Evolutionary conservation across 129 eudicot species (phyloP).

Genomic region (Chrysanthemum seticuspe): DNA sequence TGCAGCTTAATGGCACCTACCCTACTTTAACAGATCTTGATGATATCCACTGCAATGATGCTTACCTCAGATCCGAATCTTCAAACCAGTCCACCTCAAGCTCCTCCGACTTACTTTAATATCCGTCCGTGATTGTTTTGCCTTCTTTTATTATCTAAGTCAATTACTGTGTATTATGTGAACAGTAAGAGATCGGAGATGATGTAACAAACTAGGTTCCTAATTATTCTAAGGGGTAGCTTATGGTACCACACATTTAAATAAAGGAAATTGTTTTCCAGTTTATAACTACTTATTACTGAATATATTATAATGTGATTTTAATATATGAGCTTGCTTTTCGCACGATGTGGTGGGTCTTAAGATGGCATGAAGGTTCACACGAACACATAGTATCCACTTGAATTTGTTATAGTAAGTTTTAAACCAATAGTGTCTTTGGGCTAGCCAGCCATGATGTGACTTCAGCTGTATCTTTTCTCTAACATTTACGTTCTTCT

Average conservation of each 20-base stretch:
- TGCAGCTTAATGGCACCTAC: slow-evolving; percentile 73
- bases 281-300: slow-evolving; percentile 5
- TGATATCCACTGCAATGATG: slow-evolving; percentile 44
- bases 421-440: neutral
- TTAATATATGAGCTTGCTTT: slow-evolving; percentile 2
- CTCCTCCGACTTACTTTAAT: slow-evolving; percentile 30
- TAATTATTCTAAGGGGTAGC: slow-evolving; percentile 29
- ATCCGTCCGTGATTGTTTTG: neutral
- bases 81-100: slow-evolving; percentile 44
- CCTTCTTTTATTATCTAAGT: slow-evolving; percentile 24
- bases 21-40: slow-evolving; percentile 63
- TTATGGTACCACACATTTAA: slow-evolving; percentile 13
- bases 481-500: too few relatives aligned
- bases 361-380: neutral
- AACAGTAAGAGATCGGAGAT: slow-evolving; percentile 39
- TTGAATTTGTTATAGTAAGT: neutral
- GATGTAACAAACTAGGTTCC: slow-evolving; percentile 26
- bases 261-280: slow-evolving; percentile 9
- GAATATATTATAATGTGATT: neutral
- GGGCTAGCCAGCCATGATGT: too few relatives aligned
- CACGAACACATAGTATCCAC: neutral
- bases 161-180: slow-evolving; percentile 29
- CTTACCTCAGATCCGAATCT: slow-evolving; percentile 50
- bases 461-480: too few relatives aligned
- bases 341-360: neutral